Percentiles rank a stretch among this genome's conserved stretches.
These are phyloP conservation scores for Smittium mucronatum DNA, from an alignment of 371 early-diverging fungal species.

Conservation along the genomic window DNA sequence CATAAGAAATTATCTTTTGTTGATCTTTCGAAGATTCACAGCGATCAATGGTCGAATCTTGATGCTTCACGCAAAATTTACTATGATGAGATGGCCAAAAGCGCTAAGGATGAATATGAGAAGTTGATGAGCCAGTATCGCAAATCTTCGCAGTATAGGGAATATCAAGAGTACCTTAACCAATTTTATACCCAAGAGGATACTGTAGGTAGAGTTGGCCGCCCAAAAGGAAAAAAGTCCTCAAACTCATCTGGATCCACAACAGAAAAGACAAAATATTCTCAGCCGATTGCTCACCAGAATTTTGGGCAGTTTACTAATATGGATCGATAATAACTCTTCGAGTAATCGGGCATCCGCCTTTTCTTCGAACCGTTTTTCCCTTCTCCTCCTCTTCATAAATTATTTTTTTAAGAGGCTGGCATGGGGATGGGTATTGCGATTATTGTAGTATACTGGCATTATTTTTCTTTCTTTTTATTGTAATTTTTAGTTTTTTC, in stretches of 20 bases:
- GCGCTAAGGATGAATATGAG: slow-evolving; percentile 28
- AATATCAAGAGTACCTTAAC: slow-evolving; percentile 28
- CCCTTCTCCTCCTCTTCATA: too few species aligned
- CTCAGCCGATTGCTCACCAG: slow-evolving; percentile 4
- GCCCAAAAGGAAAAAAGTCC: slow-evolving; percentile 27
- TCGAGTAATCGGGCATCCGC: too few species aligned
- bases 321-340: slow-evolving; percentile 6
- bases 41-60: slow-evolving; percentile 30
- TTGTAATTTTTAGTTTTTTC: too few species aligned
- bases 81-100: slow-evolving; percentile 22
- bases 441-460: too few species aligned
- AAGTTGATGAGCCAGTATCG: slow-evolving; percentile 22
- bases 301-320: slow-evolving; percentile 5
- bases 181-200: slow-evolving; percentile 30
- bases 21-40: slow-evolving; percentile 33
- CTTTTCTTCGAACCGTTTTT: too few species aligned
- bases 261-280: not conserved
- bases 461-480: too few species aligned
- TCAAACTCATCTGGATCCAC: slow-evolving; percentile 11
- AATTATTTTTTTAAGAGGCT: too few species aligned
- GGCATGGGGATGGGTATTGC: too few species aligned
- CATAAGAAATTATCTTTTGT: slow-evolving; percentile 27
- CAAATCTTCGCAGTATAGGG: slow-evolving; percentile 24
- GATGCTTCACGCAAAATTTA: slow-evolving; percentile 12
- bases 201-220: slow-evolving; percentile 30